Conservation (phyloP, 164 flowering plant species). For the Chimonanthus salicifolius region DNA sequence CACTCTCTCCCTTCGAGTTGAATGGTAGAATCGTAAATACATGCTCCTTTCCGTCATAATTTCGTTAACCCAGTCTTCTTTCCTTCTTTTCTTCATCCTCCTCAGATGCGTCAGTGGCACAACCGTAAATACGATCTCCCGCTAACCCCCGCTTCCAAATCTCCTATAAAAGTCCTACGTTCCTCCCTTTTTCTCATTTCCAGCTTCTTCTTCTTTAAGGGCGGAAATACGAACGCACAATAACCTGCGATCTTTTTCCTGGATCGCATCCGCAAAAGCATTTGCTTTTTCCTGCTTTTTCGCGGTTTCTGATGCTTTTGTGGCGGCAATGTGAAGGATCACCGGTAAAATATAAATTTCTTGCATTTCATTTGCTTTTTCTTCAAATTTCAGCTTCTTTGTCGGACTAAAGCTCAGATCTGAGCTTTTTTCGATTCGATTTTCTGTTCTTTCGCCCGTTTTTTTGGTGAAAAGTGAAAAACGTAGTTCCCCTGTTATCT, state of each 20-base stretch:
- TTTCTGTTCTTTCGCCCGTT: too few relatives aligned
- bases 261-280: neutral
- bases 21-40: neutral
- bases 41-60: neutral
- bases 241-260: neutral
- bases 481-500: too few relatives aligned
- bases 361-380: neutral
- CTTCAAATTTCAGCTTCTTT: neutral
- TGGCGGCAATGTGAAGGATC: neutral
- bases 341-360: neutral
- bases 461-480: too few relatives aligned
- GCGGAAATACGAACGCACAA: neutral
- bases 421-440: neutral
- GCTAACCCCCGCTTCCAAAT: neutral
- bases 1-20: neutral
- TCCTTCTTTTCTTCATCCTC: neutral
- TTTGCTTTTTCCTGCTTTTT: constrained; percentile 1
- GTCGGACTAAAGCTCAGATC: neutral
- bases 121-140: neutral
- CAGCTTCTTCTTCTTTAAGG: constrained; percentile 5
- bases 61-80: neutral
- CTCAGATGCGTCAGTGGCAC: constrained; percentile 5
- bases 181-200: neutral
- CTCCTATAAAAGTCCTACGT: neutral
- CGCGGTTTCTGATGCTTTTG: neutral